Evolutionary conservation across 805 yeast genomes (phyloP).

Genomic region (Wickerhamiella shivajii): DNA sequence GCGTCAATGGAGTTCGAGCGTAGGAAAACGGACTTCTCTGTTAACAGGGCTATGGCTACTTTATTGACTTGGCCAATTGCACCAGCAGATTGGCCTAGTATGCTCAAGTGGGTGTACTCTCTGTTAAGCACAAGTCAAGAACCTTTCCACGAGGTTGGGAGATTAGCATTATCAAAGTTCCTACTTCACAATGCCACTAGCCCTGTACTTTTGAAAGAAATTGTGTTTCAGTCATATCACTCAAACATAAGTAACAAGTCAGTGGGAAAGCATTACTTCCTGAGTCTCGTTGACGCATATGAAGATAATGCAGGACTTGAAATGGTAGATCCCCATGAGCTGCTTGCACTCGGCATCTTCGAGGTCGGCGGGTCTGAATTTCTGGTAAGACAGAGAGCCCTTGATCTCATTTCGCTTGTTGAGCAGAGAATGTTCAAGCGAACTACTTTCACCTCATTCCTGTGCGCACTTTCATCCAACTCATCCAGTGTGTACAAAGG

Average conservation of each 20-base stretch:
- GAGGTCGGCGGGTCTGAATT: conserved; percentile 62
- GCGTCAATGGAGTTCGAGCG: conserved; percentile 54
- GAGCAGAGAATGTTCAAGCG: conserved; percentile 47
- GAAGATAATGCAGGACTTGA: conserved; percentile 35
- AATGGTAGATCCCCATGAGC: conserved; percentile 37
- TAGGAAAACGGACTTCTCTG: conserved; percentile 50
- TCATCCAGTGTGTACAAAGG: conserved; percentile 78
- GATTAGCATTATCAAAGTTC: conserved; percentile 54
- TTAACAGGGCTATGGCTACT: conserved; percentile 73
- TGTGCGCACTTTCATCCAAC: conserved; percentile 56
- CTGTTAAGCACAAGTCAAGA: conserved; percentile 42
- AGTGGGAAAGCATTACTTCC: conserved; percentile 55
- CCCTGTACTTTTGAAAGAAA: conserved; percentile 38
- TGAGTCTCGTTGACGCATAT: conserved; percentile 51
- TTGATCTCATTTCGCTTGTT: conserved; percentile 48
- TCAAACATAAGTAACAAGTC: conserved; percentile 30
- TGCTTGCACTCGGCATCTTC: conserved; percentile 60
- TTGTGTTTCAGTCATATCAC: conserved; percentile 53
- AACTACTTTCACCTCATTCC: conserved; percentile 40
- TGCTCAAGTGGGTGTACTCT: conserved; percentile 71
- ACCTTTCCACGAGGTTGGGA: conserved; percentile 50
- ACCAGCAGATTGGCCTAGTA: conserved; percentile 24
- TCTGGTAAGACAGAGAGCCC: conserved; percentile 58
- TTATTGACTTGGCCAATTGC: conserved; percentile 38
- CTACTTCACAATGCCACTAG: conserved; percentile 45